phyloP scores from a whole-genome alignment of 352 stramenopile genomes.

The Pythium brassicae region DNA sequence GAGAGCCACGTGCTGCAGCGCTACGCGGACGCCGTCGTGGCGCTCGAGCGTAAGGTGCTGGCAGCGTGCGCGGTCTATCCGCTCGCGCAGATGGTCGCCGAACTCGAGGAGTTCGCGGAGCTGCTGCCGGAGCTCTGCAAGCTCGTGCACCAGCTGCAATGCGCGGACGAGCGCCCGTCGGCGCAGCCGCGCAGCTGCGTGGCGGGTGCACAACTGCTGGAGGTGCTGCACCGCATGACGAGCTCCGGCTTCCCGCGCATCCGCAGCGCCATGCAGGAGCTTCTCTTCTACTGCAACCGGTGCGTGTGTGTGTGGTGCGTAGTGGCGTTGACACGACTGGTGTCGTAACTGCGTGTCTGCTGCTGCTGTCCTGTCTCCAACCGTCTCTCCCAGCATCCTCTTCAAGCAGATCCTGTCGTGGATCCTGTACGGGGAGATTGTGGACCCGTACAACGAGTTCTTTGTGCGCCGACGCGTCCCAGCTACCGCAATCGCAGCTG shows the following conservation, averaged over 20 bases:
- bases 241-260: conserved; percentile 60
- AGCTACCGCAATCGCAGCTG: too few species aligned
- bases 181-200: conserved; percentile 9
- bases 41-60: conserved; percentile 53
- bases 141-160: conserved; percentile 35
- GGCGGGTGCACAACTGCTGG: conserved; percentile 36
- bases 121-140: conserved; percentile 52
- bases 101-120: conserved; percentile 60
- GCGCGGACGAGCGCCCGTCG: conserved; percentile 4
- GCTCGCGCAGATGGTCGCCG: conserved; percentile 58
- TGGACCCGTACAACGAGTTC: conserved; percentile 73
- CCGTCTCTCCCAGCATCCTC: conserved; percentile 35
- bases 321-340: too few species aligned
- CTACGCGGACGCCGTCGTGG: conserved; percentile 50
- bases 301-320: conserved; percentile 8
- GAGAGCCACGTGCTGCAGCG: conserved; percentile 35
- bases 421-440: conserved; percentile 68
- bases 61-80: conserved; percentile 39
- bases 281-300: conserved; percentile 52
- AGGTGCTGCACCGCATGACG: conserved; percentile 34
- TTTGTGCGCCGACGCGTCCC: conserved; percentile 42
- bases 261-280: conserved; percentile 41
- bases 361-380: neutral
- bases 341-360: conserved; percentile 1
- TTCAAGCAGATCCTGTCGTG: conserved; percentile 82